Conservation (phyloP, 345 rosid genomes). For the Psidium guajava region DNA sequence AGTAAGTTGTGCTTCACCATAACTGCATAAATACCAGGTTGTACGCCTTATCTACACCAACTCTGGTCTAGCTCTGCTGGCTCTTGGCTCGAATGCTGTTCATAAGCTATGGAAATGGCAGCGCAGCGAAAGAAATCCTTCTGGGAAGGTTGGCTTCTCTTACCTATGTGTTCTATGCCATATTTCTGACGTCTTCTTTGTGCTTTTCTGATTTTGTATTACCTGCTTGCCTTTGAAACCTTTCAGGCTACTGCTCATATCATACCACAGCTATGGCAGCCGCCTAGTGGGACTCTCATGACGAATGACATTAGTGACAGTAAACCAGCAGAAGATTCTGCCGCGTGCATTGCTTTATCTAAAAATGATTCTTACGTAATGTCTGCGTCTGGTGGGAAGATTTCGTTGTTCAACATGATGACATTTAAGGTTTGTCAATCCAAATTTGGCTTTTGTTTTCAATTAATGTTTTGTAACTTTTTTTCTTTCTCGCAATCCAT, state of each 20-base stretch:
- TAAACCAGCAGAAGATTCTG: constrained; percentile 59
- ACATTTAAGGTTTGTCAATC: constrained; percentile 54
- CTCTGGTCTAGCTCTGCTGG: constrained; percentile 48
- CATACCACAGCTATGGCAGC: constrained; percentile 73
- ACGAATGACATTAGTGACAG: constrained; percentile 52
- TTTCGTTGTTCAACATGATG: constrained; percentile 83
- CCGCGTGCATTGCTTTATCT: constrained; percentile 81
- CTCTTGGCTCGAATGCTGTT: constrained; percentile 43
- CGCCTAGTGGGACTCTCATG: constrained; percentile 66
- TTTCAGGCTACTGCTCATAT: constrained; percentile 52
- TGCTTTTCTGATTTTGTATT: background rate
- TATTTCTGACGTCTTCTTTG: background rate
- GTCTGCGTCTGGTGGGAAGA: constrained; percentile 87
- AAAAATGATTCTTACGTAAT: constrained; percentile 83
- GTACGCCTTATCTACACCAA: constrained; percentile 44
- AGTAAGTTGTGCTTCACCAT: background rate
- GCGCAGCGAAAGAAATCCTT: constrained; percentile 41
- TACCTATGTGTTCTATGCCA: background rate
- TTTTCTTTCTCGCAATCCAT: background rate
- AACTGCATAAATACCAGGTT: constrained; percentile 18
- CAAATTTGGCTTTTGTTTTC: background rate
- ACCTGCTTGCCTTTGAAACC: background rate
- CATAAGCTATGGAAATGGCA: constrained; percentile 76
- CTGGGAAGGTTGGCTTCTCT: constrained; percentile 31
- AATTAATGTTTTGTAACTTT: background rate